Evolutionary conservation across 169 alveolate genomes (phyloP).

Genomic region (Cryptosporidium meleagridis): DNA sequence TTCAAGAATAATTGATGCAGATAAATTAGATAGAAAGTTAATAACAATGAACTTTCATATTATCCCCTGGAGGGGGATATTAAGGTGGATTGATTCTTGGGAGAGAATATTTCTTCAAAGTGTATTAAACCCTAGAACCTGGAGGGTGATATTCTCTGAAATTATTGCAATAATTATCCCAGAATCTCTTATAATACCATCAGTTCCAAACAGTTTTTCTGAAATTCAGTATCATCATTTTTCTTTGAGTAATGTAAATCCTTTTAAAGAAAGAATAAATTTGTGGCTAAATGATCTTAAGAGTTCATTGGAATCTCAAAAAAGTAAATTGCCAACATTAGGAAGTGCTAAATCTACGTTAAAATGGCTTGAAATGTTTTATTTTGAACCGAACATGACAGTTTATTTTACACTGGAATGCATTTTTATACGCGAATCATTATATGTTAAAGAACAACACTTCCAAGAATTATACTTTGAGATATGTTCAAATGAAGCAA

Average conservation of each 20-base stretch:
- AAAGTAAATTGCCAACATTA: too few species aligned
- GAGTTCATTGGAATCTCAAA: not conserved
- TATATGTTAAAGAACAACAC: not conserved
- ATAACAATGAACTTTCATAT: not conserved
- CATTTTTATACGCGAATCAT: not conserved
- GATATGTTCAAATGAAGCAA: conserved; percentile 23
- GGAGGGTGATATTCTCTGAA: conserved; percentile 59
- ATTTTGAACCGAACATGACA: conserved; percentile 58
- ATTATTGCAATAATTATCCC: conserved; percentile 43
- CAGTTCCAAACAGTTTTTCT: conserved; percentile 1
- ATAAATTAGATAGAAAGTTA: conserved; percentile 3
- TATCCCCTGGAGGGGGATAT: conserved; percentile 37
- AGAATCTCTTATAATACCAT: conserved; percentile 37
- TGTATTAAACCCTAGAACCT: conserved; percentile 36
- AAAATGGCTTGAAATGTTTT: conserved; percentile 48
- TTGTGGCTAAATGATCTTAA: not conserved
- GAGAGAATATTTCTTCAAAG: not conserved
- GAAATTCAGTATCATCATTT: not conserved
- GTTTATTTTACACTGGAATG: conserved; percentile 14
- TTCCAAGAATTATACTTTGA: conserved; percentile 36
- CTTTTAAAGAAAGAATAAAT: not conserved
- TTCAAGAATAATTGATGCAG: conserved; percentile 18
- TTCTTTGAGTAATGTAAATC: not conserved
- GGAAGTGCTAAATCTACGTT: conserved; percentile 6
- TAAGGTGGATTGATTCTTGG: conserved; percentile 54